A percentile compares a stretch with the other conserved stretches of the same genome.
Conservation (phyloP, 2,329 filamentous ascomycete species). For the Curvularia eragrostidis region DNA sequence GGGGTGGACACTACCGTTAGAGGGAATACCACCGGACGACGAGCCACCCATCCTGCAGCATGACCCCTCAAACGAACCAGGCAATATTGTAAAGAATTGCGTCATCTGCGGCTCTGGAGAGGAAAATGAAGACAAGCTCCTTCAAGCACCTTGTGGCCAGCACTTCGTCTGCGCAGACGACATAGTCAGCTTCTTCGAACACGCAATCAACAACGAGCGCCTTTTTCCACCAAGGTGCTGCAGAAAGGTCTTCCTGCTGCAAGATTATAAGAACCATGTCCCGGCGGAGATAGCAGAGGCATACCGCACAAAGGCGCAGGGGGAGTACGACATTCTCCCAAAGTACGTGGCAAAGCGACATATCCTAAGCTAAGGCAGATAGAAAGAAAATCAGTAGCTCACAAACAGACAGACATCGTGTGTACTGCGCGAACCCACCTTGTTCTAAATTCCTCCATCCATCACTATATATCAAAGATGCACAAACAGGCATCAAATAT, state of each 20-base stretch:
- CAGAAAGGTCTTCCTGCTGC: slow-evolving; percentile 29
- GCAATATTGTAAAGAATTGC: slow-evolving; percentile 23
- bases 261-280: slow-evolving; percentile 30
- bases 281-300: slow-evolving; percentile 28
- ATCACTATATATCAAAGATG: slow-evolving; percentile 24
- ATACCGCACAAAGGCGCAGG: slow-evolving; percentile 35
- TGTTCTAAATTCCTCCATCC: slow-evolving; percentile 38
- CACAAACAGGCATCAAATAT: slow-evolving; percentile 20
- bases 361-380: background rate
- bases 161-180: slow-evolving; percentile 38
- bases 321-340: slow-evolving; percentile 37
- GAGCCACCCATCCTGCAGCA: background rate
- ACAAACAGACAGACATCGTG: slow-evolving; percentile 28
- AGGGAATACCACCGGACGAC: background rate
- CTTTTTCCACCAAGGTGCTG: slow-evolving; percentile 43
- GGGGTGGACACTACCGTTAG: background rate
- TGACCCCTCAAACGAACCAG: background rate
- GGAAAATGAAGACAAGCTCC: slow-evolving; percentile 20
- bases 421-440: slow-evolving; percentile 33
- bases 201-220: slow-evolving; percentile 37
- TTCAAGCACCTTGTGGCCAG: slow-evolving; percentile 28
- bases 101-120: slow-evolving; percentile 36
- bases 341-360: slow-evolving; percentile 28
- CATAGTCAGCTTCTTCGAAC: slow-evolving; percentile 31
- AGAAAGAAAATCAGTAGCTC: background rate